Base-by-base conservation (phyloP, 306 rosid genomes). In the Mimosa pudica region DNA sequence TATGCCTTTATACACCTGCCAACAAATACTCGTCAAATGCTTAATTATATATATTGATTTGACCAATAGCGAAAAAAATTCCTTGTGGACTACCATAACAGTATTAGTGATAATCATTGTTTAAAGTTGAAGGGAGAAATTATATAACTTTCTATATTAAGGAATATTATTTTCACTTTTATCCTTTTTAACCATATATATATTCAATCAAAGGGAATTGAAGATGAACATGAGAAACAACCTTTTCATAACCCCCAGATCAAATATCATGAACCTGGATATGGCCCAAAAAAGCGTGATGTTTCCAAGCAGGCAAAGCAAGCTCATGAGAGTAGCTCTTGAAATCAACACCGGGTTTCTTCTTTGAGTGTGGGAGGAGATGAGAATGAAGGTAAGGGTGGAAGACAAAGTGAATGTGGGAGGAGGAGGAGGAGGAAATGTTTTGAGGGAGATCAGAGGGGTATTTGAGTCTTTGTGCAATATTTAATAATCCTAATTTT, bases 161-260 rank as follows among this genome's bases (percentile, higher is more conserved):
- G 30, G 30, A 20, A 24, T 0, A 13, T 10, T 61, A 3, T 61
- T 61, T 24, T 7, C 41, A 61, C 30, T 10, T 61, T 61, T 16
- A 61, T 24, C 66, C 38, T 20, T 60, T 61, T 24, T 30, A 30
- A 32, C 8, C 4, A 42, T 52, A 13, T n/a, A 44, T 18, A 4
- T 42, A 7, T 6, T 73, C 8, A 73, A 49, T 33, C 68, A 64
- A 11, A 38, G 14, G 38, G 5, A 12, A 20, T 58, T 58, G 65
- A 58, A 18, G 58, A 17, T 36, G 47, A 48, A 81, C 49, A 32
- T 3, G 42, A 38, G 20, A 71, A 70, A 58, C 45, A 79, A 89
- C 97, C 89, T 89, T 86, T 20, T 91, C 97, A 81, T 86, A 89
- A 36, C 91, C 94, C 51, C 97, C 97, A 30, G 79, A 71, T 72